These are phyloP conservation scores for Trichoderma erinaceum DNA, from an alignment of 495 filamentous ascomycete genomes.

Conservation along the genomic window DNA sequence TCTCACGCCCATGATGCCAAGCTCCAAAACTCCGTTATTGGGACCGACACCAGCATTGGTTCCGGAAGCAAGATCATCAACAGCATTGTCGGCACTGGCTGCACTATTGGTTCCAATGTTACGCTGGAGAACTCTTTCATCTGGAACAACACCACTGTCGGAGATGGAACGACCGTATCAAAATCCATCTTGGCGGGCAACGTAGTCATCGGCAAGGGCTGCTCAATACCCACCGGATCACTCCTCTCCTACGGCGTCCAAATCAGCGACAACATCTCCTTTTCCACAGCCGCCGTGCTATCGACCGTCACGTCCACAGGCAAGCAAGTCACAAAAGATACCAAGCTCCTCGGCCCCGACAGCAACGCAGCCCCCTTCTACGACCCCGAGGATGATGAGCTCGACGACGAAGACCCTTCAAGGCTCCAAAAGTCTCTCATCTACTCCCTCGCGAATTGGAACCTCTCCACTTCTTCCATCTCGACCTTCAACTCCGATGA, in stretches of 20 bases:
- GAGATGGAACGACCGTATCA: constrained; percentile 61
- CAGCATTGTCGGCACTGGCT: constrained; percentile 75
- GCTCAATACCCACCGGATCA: constrained; percentile 60
- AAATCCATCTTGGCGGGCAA: constrained; percentile 71
- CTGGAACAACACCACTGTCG: constrained; percentile 78
- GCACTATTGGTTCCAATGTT: constrained; percentile 79
- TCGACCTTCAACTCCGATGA: constrained; percentile 49
- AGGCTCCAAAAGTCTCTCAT: constrained; percentile 45
- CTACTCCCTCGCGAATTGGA: constrained; percentile 61
- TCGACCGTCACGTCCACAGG: constrained; percentile 31
- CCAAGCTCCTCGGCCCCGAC: constrained; percentile 47
- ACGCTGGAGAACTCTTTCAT: constrained; percentile 75
- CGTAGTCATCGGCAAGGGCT: constrained; percentile 63
- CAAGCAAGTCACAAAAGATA: constrained; percentile 44
- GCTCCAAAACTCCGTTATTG: constrained; percentile 61
- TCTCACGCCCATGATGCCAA: constrained; percentile 45
- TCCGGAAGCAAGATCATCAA: constrained; percentile 60
- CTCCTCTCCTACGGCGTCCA: constrained; percentile 74
- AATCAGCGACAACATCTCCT: constrained; percentile 50
- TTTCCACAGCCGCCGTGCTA: constrained; percentile 32
- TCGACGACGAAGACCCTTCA: constrained; percentile 34
- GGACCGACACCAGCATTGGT: constrained; percentile 68
- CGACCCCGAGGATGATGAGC: constrained; percentile 40
- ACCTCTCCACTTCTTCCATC: constrained; percentile 70
- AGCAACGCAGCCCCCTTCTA: constrained; percentile 49